Conservation (phyloP, 2,329 filamentous ascomycete genomes). For the Aspergillus felis region DNA sequence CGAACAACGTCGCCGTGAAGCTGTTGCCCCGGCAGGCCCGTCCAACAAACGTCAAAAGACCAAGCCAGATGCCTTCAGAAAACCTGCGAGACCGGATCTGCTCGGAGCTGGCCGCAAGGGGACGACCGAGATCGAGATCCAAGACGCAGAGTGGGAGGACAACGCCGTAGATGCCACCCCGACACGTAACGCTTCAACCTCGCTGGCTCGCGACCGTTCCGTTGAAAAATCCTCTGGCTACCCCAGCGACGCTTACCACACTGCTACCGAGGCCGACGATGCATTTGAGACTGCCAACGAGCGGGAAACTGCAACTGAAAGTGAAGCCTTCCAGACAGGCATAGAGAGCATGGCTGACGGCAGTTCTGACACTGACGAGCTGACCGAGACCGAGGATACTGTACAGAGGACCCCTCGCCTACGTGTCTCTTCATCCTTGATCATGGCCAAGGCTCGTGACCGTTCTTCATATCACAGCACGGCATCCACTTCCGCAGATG, state of each 20-base stretch:
- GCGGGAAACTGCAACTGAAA: slow-evolving; percentile 70
- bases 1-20: slow-evolving; percentile 61
- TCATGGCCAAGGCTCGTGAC: slow-evolving; percentile 49
- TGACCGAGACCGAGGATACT: slow-evolving; percentile 77
- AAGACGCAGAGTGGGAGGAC: slow-evolving; percentile 90
- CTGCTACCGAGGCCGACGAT: slow-evolving; percentile 69
- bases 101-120: slow-evolving; percentile 71
- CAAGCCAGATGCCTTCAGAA: slow-evolving; percentile 69
- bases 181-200: slow-evolving; percentile 41
- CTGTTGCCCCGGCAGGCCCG: slow-evolving; percentile 38
- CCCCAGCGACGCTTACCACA: slow-evolving; percentile 69
- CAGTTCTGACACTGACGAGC: slow-evolving; percentile 63
- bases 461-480: slow-evolving; percentile 77
- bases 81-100: slow-evolving; percentile 66
- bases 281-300: slow-evolving; percentile 75
- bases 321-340: slow-evolving; percentile 94
- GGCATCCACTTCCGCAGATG: slow-evolving; percentile 78
- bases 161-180: slow-evolving; percentile 60
- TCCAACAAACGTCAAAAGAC: slow-evolving; percentile 56
- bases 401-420: slow-evolving; percentile 33
- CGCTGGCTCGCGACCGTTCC: slow-evolving; percentile 24
- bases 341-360: slow-evolving; percentile 67
- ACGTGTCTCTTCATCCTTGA: slow-evolving; percentile 33
- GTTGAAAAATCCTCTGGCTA: slow-evolving; percentile 38
- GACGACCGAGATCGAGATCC: slow-evolving; percentile 72